Base-by-base conservation (phyloP, 306 rosid species). In the Psophocarpus tetragonolobus region DNA sequence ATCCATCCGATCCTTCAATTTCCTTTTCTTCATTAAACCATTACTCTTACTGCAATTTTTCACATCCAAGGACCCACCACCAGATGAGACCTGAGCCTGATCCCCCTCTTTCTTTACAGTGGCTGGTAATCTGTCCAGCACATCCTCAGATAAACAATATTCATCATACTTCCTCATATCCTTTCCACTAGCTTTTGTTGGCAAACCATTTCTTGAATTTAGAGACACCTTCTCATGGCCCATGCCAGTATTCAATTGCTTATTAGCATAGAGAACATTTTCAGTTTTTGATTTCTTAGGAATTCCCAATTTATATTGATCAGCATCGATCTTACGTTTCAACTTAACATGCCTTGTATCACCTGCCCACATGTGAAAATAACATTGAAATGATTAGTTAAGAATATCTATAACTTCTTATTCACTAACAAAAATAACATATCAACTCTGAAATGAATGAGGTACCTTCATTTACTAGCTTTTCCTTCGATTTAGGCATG, bases 21-120 rank as follows among this genome's bases (percentile, higher is more conserved):
- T 93, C 86, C 88, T 86, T 87, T 88, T 91, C 82, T 87, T 91
- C 63, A 18, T 5, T 76, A 83, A 79, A 73, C 73, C 33, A 38
- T 53, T 91, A 35, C 18, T 75, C 80, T 24, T 79, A 63, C 76
- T 79, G 44, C 51, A 15, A 14, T 9, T 64, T 56, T 20, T 74
- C 56, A 66, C 35, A 47, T 80, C 87, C 76, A 83, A 75, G 66
- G 84, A 68, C 75, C 80, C 78, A 68, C 77, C 75, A 78, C 58
- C 83, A 45, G 81, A 81, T 6, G 72, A 80, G 73, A 81, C 83
- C 86, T 58, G 84, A 50, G 81, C 80, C 36, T 79, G 78, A 77
- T 83, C 81, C 64, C 72, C 80, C 61, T 73, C 75, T 70, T 84
- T 89, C 85, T 84, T 88, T 12, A 54, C 75, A 75, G 90, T 68